phyloP scores from a whole-genome alignment of 2,329 filamentous ascomycete genomes.

The Colletotrichum sp. region DNA sequence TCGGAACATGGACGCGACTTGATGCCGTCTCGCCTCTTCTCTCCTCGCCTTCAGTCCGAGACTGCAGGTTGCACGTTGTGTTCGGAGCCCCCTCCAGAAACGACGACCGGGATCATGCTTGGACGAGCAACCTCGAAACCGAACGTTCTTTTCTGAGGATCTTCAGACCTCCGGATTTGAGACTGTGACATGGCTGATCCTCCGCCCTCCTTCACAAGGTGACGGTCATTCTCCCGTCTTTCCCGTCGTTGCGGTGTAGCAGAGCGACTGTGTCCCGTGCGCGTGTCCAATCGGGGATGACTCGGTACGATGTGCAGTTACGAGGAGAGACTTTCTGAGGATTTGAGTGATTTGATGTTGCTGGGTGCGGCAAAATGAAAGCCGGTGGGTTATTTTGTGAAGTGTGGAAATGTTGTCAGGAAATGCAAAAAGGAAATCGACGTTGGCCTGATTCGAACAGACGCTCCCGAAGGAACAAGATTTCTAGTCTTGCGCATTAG shows the following conservation, averaged over 20 bases:
- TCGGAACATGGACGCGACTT: slow-evolving; percentile 6
- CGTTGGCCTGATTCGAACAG: slow-evolving; percentile 16
- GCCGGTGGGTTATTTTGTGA: background rate
- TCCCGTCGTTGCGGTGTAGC: background rate
- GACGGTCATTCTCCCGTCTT: background rate
- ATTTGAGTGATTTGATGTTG: background rate
- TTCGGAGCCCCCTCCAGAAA: background rate
- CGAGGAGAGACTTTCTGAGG: background rate
- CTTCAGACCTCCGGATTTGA: background rate
- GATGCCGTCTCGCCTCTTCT: slow-evolving; percentile 4
- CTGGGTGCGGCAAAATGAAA: background rate
- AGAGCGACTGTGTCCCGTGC: background rate
- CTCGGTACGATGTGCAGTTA: background rate
- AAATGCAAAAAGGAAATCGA: background rate
- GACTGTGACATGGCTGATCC: slow-evolving; percentile 13
- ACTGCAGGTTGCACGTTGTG: background rate
- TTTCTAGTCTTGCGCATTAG: slow-evolving; percentile 18
- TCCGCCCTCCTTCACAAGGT: background rate
- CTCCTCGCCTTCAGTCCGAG: background rate
- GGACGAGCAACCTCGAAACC: background rate
- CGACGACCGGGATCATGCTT: background rate
- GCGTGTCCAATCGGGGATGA: background rate
- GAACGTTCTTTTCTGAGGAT: background rate
- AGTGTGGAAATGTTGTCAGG: background rate
- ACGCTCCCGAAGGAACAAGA: slow-evolving; percentile 17